Evolutionary conservation across 73 alveolate species (phyloP), one percentile per base, ranked within the genome.

Genomic region (Blepharisma japonicum): DNA sequence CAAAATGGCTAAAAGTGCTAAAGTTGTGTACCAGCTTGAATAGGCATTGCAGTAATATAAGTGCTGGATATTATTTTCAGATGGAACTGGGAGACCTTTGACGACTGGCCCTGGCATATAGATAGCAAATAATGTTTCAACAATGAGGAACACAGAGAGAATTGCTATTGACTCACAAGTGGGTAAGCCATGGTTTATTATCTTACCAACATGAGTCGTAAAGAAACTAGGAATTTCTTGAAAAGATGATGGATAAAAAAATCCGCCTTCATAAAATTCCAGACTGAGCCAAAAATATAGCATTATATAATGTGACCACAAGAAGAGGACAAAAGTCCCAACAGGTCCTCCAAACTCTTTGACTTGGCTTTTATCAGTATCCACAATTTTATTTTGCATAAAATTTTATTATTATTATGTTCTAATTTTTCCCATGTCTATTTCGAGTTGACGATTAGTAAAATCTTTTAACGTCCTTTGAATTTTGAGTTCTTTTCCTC

Each of bases 261-360:
- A 27, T 0, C 55, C 83, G 23, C 83, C 83, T 0, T 56, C 39
- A 45, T 74, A 55, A 45, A 27, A 56, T 55, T 48, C 81, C 4
- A 54, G 79, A 32, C 83, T 47, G 21, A 74, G 20, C 81, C 78
- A 74, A n/a, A 74, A 8, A 45, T 74, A 74, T 11, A 21, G 23
- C 81, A 74, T 54, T 7, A 54, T 83, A n/a, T 23, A 25, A 55
- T 48, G 83, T 2, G 81, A 74, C 78, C 78, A 74, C 2, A 48
- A 8, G 32, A 74, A 47, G 27, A 74, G 56, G 51, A 74, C n/a
- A 14, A 25, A 21, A 18, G 81, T 83, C 18, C 83, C 81, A 14
- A 48, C 45, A 18, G 79, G n/a, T 55, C 83, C 83, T 21, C 83
- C 83, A 45, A 74, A 74, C 53, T 74, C 83, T 27, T 54, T 55